Base-by-base conservation (phyloP, 2,329 filamentous ascomycete species). In the Fusarium domesticum region DNA sequence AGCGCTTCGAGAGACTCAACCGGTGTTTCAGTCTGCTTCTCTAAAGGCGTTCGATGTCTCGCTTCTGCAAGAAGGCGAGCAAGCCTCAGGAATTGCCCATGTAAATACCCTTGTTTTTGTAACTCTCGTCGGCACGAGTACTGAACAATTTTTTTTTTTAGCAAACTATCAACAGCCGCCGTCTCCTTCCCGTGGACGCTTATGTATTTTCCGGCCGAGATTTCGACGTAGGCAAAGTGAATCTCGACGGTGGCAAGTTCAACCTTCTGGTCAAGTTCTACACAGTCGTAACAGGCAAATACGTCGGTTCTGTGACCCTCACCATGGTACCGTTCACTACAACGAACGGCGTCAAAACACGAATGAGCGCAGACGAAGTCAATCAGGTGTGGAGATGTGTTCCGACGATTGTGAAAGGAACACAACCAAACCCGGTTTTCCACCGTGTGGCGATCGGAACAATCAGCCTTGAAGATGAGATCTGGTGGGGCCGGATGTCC, bases 111-210 rank as follows among this genome's bases (percentile, higher is more conserved):
- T 15, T 16, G 14, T 11, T 11, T 10, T 12, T 14, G 28, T 12
- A 11, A 6, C 18, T 8, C 7, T n/a, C 14, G 7, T 6, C 15
- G n/a, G n/a, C n/a, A n/a, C n/a, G n/a, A n/a, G 37, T 18, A 11
- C 38, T 42, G 16, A n/a, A 56, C 37, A 15, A 6, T 28, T 28
- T 5, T 6, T 7, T 7, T 5, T 16, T 14, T 18, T 16, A 65
- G 61, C 31, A 52, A 42, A 64, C 61, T 7, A 36, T 55, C n/a
- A 47, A 52, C 1, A 60, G 62, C 1, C 39, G 39, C 2, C 55
- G 53, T 17, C 38, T 25, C 17, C 54, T 63, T 12, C 53, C 55
- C 16, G 32, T 65, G 7, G 54, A 64, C 12, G 60, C 55, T 5
- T 54, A 49, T 19, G 42, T 63, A 3, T 25, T 32, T 6, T 33